These are phyloP conservation scores for Quercus agrifolia DNA, from an alignment of 306 rosid genomes.

Conservation along the genomic window DNA sequence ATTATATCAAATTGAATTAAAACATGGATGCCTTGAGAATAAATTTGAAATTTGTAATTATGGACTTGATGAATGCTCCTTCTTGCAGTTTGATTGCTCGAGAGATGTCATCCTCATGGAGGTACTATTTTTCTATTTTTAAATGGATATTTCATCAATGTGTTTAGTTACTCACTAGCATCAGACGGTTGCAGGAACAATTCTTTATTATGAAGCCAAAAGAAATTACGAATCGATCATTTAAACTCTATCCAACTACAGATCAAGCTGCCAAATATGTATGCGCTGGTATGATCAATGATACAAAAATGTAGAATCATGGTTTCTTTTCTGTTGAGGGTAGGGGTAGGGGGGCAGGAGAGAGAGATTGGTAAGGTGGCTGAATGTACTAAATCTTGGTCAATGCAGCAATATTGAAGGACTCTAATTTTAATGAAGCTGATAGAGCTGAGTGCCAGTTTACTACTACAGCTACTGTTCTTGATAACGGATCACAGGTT, in stretches of 20 bases:
- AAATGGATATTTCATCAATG: background rate
- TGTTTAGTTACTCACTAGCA: background rate
- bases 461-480: conserved; percentile 71
- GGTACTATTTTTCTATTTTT: conserved; percentile 35
- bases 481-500: conserved; percentile 90
- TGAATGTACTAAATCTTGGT: background rate
- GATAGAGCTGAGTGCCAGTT: conserved; percentile 97
- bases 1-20: conserved; percentile 5
- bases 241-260: conserved; percentile 75
- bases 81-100: conserved; percentile 90
- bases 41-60: conserved; percentile 3
- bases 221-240: conserved; percentile 55
- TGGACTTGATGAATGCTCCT: background rate
- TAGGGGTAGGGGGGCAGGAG: no score
- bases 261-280: conserved; percentile 86
- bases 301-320: background rate
- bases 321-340: background rate
- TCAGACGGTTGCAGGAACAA: conserved; percentile 61
- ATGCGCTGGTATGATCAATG: conserved; percentile 62
- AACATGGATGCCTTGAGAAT: conserved; percentile 7
- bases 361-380: background rate
- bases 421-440: conserved; percentile 78
- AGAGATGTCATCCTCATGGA: conserved; percentile 84
- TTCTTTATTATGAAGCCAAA: conserved; percentile 81
- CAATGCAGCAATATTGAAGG: conserved; percentile 80